phyloP scores from a whole-genome alignment of 148 eudicot species.

The Pharnaceum exiguum region DNA sequence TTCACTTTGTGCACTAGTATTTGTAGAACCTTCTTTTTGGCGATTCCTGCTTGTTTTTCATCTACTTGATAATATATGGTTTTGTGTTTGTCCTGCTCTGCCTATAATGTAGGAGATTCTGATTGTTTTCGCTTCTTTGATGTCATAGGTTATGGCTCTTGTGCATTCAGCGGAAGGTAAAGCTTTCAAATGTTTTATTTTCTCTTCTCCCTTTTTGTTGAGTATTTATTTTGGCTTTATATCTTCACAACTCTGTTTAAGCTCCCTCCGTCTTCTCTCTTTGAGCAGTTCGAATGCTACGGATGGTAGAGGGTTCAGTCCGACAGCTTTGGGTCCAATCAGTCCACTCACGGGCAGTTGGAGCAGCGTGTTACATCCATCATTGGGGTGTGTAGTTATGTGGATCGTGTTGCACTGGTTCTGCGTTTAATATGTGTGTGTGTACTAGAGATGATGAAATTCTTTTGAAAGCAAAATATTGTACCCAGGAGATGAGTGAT shows the following conservation, averaged over 20 bases:
- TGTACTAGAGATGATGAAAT: not conserved
- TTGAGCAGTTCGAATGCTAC: slow-evolving; percentile 49
- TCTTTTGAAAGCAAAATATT: slow-evolving; percentile 2
- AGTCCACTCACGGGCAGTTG: slow-evolving; percentile 33
- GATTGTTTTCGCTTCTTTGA: slow-evolving; percentile 3
- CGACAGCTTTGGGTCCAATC: slow-evolving; percentile 60
- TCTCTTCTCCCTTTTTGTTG: not conserved
- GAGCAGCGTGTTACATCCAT: slow-evolving; percentile 27
- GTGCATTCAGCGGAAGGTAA: slow-evolving; percentile 81
- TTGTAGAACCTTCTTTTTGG: no score
- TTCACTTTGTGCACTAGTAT: no score
- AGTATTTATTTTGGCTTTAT: not conserved
- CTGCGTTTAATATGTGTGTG: slow-evolving; percentile 16
- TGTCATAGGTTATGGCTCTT: slow-evolving; percentile 76
- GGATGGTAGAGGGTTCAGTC: slow-evolving; percentile 25
- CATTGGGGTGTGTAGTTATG: slow-evolving; percentile 21
- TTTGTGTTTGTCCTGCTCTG: not conserved
- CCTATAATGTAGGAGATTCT: no score
- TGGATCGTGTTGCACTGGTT: slow-evolving; percentile 23
- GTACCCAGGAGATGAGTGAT: not conserved
- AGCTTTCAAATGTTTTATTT: not conserved
- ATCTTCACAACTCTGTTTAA: not conserved
- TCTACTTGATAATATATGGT: no score
- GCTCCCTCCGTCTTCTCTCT: not conserved
- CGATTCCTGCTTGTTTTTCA: no score